These are phyloP conservation scores for Colletotrichum abscissum DNA, from an alignment of 2,329 filamentous ascomycete species.

Conservation along the genomic window DNA sequence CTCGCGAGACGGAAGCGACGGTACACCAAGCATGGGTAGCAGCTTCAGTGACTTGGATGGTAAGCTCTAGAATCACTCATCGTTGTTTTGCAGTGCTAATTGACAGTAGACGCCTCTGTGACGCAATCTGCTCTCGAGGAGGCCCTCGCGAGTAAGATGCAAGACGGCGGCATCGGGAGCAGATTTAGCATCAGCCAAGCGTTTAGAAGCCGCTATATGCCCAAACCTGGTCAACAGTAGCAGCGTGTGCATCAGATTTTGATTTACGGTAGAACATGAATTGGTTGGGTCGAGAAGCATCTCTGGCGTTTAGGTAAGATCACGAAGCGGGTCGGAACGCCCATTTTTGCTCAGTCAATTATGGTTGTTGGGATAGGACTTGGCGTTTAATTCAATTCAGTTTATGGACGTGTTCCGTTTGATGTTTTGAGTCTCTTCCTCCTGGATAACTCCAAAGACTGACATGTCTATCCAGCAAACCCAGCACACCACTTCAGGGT, in stretches of 20 bases:
- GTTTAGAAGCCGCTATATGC: slow-evolving; percentile 70
- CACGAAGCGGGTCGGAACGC: slow-evolving; percentile 18
- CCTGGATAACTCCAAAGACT: not conserved
- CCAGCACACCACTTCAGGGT: not conserved
- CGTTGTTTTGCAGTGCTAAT: not conserved
- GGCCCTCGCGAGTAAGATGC: slow-evolving; percentile 78
- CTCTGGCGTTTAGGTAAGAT: slow-evolving; percentile 35
- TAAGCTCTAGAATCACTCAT: slow-evolving; percentile 44
- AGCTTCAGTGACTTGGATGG: slow-evolving; percentile 89
- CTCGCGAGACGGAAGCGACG: slow-evolving; percentile 75
- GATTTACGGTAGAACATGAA: slow-evolving; percentile 6
- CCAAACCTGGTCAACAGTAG: slow-evolving; percentile 41
- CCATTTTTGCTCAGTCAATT: not conserved
- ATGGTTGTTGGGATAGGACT: not conserved
- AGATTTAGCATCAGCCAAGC: slow-evolving; percentile 78
- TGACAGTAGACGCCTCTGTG: slow-evolving; percentile 74
- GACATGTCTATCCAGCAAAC: not conserved
- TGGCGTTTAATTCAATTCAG: not conserved
- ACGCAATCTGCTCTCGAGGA: slow-evolving; percentile 86
- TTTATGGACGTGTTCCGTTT: not conserved
- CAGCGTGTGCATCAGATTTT: slow-evolving; percentile 7
- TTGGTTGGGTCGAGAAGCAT: slow-evolving; percentile 20
- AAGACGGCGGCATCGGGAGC: slow-evolving; percentile 67
- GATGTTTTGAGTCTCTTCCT: not conserved
- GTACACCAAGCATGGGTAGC: slow-evolving; percentile 83